Base-by-base conservation (phyloP, 306 rosid genomes). In the Dryas alaskensis region DNA sequence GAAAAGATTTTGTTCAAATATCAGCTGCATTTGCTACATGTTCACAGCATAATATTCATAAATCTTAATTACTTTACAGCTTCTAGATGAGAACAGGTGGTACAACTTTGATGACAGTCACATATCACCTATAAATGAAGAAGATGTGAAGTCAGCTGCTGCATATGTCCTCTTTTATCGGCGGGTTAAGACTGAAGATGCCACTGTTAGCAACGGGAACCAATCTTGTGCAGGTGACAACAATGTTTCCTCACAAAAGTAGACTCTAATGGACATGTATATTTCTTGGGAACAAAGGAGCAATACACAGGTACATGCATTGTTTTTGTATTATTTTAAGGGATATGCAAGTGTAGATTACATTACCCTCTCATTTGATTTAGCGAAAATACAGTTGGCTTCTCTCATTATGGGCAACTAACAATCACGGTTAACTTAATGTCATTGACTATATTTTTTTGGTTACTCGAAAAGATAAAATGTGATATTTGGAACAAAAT, bases 161-260 rank as follows among this genome's bases (percentile, higher is more conserved):
- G 99, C 99, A 40, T 94, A 94, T 67, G 99, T 94, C 63, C 89
- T 94, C 67, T 94, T 94, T 79, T 94, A 94, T 83, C 86, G 99
- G 64, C 84, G 96, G 77, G 99, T 92, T 62, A 88, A 77, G 81
- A 84, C 81, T 2, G 87, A 87, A 37, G 90, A 84, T 67, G 84
- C 79, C 3, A 16, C 82, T 37, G 70, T 78, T 68, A 82, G 88
- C 81, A 88, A 94, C 46, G 97, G 94, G 45, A 84, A 67, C 19
- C 84, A 82, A 70, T 75, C 83, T 31, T 70, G 60, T 73, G 85
- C 50, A 22, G 81, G 66, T 17, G 76, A 62, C 45, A 25, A 61
- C 77, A 52, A 60, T 46, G 44, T 69, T 54, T 37, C 55, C 50
- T 51, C 52, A 57, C 71, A 8, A 47, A 77, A 73, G 77, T 83